phyloP scores from a whole-genome alignment of 768 basidiomycete genomes.

The Pulveroboletus sp. region DNA sequence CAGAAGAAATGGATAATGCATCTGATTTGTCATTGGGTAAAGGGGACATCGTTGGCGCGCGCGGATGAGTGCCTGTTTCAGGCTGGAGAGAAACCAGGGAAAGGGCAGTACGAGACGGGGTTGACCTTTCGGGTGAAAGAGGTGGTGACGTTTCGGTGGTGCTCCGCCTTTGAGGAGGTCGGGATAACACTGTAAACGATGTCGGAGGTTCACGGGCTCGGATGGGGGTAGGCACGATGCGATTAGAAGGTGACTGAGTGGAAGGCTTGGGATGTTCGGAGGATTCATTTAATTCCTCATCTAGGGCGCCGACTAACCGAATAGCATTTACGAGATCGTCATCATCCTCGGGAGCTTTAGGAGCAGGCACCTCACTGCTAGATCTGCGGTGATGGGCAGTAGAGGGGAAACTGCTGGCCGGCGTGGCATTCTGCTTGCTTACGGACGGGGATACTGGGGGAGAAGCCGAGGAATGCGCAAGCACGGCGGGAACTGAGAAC shows the following conservation, averaged over 20 bases:
- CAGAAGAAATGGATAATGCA: constrained; percentile 21
- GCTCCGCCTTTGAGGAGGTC: constrained; percentile 43
- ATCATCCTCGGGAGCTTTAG: constrained; percentile 16
- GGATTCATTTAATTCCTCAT: constrained; percentile 20
- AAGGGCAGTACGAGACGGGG: background rate
- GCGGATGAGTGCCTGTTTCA: constrained; percentile 13
- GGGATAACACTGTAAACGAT: constrained; percentile 59
- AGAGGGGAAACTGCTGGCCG: background rate
- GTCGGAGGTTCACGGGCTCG: constrained; percentile 52
- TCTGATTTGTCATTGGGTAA: constrained; percentile 26
- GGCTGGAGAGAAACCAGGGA: constrained; percentile 9
- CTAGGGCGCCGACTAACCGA: constrained; percentile 28
- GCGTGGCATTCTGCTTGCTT: constrained; percentile 5
- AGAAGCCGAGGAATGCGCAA: constrained; percentile 19
- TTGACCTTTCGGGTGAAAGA: constrained; percentile 11
- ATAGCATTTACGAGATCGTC: constrained; percentile 32
- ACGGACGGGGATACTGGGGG: constrained; percentile 16
- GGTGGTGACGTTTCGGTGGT: constrained; percentile 12
- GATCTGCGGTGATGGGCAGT: constrained; percentile 16
- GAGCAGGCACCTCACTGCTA: constrained; percentile 12
- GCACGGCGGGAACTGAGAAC: constrained; percentile 27
- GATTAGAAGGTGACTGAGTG: constrained; percentile 10
- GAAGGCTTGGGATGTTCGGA: background rate
- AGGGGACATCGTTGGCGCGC: constrained; percentile 4
- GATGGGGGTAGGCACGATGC: constrained; percentile 52